These are phyloP conservation scores for Acacia crassicarpa DNA, from an alignment of 306 rosid species.

Conservation along the genomic window DNA sequence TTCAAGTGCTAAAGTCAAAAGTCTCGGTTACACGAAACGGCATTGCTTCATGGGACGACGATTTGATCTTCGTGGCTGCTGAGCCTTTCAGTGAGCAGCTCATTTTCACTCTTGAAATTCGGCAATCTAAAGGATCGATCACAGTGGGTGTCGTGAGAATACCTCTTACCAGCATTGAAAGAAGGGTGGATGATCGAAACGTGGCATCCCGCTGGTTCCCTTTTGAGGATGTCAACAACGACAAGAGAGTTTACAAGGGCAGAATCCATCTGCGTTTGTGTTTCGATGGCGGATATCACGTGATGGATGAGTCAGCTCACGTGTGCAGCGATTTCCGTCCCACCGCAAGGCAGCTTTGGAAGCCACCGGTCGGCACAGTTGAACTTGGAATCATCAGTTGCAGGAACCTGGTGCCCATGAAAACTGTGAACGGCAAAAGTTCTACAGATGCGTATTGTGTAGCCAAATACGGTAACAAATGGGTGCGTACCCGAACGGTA, in stretches of 20 bases:
- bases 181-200: slow-evolving; percentile 80
- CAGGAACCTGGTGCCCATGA: slow-evolving; percentile 70
- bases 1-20: slow-evolving; percentile 59
- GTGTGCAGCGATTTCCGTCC: slow-evolving; percentile 88
- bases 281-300: slow-evolving; percentile 93
- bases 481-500: slow-evolving; percentile 77
- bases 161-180: slow-evolving; percentile 54
- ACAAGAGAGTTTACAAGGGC: slow-evolving; percentile 49
- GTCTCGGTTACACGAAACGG: slow-evolving; percentile 34
- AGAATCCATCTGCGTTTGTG: slow-evolving; percentile 69
- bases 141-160: slow-evolving; percentile 46
- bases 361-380: slow-evolving; percentile 66
- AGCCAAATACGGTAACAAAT: slow-evolving; percentile 81
- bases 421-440: slow-evolving; percentile 57
- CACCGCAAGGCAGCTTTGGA: slow-evolving; percentile 90
- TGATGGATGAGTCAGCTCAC: slow-evolving; percentile 87
- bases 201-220: slow-evolving; percentile 70
- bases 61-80: slow-evolving; percentile 70
- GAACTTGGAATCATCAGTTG: slow-evolving; percentile 77
- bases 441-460: slow-evolving; percentile 76
- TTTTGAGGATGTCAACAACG: slow-evolving; percentile 40
- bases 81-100: slow-evolving; percentile 66
- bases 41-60: slow-evolving; percentile 72
- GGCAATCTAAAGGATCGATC: slow-evolving; percentile 41
- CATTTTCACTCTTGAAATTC: slow-evolving; percentile 50